Conservation (phyloP, 2,329 filamentous ascomycete species). For the Keithomyces neogunnii region DNA sequence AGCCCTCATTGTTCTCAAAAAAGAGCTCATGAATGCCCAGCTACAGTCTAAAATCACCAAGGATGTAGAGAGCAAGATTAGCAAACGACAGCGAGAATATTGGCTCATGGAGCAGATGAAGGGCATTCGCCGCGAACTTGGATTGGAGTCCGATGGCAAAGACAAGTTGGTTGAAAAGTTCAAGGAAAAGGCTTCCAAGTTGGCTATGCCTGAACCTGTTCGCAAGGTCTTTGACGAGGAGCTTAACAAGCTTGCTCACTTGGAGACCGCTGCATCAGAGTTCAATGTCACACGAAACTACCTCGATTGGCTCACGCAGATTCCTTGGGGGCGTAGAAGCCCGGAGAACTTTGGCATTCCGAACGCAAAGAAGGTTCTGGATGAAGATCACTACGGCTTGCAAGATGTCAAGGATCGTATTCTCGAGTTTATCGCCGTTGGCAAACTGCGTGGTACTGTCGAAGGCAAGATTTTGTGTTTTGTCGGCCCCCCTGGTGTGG, state of each 20-base stretch:
- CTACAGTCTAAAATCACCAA: constrained; percentile 96
- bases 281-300: constrained; percentile 99
- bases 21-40: constrained; percentile 96
- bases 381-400: constrained; percentile 93
- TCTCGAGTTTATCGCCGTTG: constrained; percentile 94
- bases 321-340: constrained; percentile 93
- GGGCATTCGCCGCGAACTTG: constrained; percentile 88
- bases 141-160: constrained; percentile 95
- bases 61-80: constrained; percentile 95
- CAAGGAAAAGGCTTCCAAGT: constrained; percentile 84
- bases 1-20: constrained; percentile 86
- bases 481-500: constrained; percentile 92
- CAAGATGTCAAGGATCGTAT: constrained; percentile 99
- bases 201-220: constrained; percentile 94
- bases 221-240: constrained; percentile 98
- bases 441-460: constrained; percentile 91
- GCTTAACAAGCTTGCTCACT: constrained; percentile 89
- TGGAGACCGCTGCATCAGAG: constrained; percentile 92
- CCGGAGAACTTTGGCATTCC: constrained; percentile 94
- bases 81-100: constrained; percentile 94
- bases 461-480: constrained; percentile 98
- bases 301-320: constrained; percentile 95
- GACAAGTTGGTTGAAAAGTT: constrained; percentile 97
- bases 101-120: constrained; percentile 99
- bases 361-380: constrained; percentile 80